phyloP scores from a whole-genome alignment of 192 early-diverging fungal genomes.

The Gonapodya prolifera region DNA sequence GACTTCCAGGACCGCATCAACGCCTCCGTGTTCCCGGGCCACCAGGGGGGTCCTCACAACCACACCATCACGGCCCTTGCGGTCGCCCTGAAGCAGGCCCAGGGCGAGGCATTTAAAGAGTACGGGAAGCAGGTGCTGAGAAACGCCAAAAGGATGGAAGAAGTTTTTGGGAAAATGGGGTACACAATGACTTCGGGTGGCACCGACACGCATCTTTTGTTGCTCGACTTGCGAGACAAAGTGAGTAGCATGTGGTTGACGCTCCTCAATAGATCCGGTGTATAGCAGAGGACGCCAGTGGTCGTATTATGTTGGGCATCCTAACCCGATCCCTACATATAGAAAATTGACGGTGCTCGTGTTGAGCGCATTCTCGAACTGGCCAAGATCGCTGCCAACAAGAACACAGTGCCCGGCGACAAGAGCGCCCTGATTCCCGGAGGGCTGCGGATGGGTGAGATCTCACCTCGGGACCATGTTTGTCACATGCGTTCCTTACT shows the following conservation, averaged over 20 bases:
- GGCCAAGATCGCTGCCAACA: slow-evolving; percentile 95
- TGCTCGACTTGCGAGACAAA: slow-evolving; percentile 73
- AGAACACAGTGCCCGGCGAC: slow-evolving; percentile 98
- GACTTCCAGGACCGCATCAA: slow-evolving; percentile 94
- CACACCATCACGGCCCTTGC: slow-evolving; percentile 94
- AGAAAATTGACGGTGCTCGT: slow-evolving; percentile 86
- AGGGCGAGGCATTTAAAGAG: slow-evolving; percentile 68
- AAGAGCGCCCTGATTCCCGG: slow-evolving; percentile 84
- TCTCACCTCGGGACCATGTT: neutral
- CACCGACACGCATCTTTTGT: slow-evolving; percentile 89
- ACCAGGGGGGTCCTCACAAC: slow-evolving; percentile 99
- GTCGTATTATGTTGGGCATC: no score
- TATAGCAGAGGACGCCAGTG: no score
- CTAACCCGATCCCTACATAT: no score
- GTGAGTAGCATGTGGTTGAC: no score
- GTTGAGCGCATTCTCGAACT: slow-evolving; percentile 92
- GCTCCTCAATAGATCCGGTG: no score
- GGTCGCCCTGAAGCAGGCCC: slow-evolving; percentile 86
- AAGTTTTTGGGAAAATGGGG: slow-evolving; percentile 49
- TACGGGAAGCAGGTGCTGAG: slow-evolving; percentile 85
- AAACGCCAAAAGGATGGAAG: slow-evolving; percentile 83
- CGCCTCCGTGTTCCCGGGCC: slow-evolving; percentile 92
- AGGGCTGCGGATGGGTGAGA: slow-evolving; percentile 78
- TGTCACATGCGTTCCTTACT: neutral
- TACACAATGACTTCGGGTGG: slow-evolving; percentile 84